Conservation (phyloP, 2,329 filamentous ascomycete species). For the Phaeosphaeria sp. region DNA sequence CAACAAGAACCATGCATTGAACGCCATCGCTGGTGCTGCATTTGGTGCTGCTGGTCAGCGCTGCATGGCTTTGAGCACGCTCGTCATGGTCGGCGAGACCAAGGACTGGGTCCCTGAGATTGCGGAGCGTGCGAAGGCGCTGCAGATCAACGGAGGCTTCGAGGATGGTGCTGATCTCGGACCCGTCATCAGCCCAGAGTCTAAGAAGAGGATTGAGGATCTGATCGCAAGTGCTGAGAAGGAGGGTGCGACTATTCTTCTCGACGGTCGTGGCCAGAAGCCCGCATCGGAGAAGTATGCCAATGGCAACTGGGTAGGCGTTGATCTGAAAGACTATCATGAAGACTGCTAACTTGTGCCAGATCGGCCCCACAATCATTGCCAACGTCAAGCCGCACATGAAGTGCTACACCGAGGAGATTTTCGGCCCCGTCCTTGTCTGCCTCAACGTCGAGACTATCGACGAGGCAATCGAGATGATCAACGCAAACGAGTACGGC, state of each 20-base stretch:
- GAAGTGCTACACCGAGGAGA: constrained; percentile 85
- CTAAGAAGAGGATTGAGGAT: constrained; percentile 77
- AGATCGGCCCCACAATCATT: constrained; percentile 84
- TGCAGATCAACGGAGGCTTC: constrained; percentile 81
- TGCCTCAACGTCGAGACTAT: constrained; percentile 80
- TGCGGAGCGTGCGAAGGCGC: constrained; percentile 73
- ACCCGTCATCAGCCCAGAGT: constrained; percentile 80
- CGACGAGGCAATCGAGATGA: constrained; percentile 79
- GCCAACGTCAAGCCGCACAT: constrained; percentile 79
- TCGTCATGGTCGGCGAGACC: constrained; percentile 84
- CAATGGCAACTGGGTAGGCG: constrained; percentile 75
- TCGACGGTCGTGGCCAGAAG: constrained; percentile 78
- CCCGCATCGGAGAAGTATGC: constrained; percentile 77
- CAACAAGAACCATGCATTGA: constrained; percentile 89
- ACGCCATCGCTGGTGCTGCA: constrained; percentile 81
- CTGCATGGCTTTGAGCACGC: constrained; percentile 84
- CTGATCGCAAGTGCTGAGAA: constrained; percentile 78
- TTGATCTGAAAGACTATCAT: neutral
- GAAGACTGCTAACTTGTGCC: constrained; percentile 18
- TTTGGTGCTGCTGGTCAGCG: constrained; percentile 86
- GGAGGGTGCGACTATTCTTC: constrained; percentile 81
- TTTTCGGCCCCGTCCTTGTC: constrained; percentile 84
- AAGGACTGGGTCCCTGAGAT: constrained; percentile 82
- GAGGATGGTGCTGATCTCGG: constrained; percentile 81
- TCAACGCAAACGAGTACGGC: constrained; percentile 86